Conservation (phyloP, 75 land plant genomes). For the Gnetum montanum region DNA sequence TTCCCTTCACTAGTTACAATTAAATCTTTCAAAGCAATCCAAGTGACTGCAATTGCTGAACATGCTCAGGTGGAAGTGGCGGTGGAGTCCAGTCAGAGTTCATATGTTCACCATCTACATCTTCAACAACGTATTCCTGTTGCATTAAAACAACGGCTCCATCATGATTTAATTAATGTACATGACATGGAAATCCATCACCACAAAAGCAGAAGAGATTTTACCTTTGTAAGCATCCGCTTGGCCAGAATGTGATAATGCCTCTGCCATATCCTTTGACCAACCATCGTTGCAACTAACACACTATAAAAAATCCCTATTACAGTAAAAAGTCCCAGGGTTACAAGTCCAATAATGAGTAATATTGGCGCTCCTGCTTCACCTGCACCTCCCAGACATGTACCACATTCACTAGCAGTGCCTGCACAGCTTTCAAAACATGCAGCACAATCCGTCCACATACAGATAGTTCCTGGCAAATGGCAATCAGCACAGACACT, state of each 20-base stretch:
- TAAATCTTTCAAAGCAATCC: constrained; percentile 55
- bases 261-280: constrained; percentile 93
- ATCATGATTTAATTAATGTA: neutral
- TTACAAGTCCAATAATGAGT: constrained; percentile 74
- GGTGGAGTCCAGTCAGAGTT: constrained; percentile 80
- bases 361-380: constrained; percentile 88
- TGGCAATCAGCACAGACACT: constrained; percentile 95
- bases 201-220: neutral
- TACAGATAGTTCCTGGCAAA: constrained; percentile 89
- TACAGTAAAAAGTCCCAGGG: constrained; percentile 76
- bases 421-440: constrained; percentile 92
- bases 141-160: neutral
- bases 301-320: constrained; percentile 95
- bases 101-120: constrained; percentile 72
- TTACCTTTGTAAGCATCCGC: constrained; percentile 91
- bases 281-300: constrained; percentile 93
- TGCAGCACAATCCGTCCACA: constrained; percentile 97
- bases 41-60: constrained; percentile 81
- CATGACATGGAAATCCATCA: neutral
- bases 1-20: too few relatives aligned
- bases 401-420: constrained; percentile 76
- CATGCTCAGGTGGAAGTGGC: constrained; percentile 79
- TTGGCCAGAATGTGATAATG: constrained; percentile 96
- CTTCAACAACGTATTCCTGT: constrained; percentile 96
- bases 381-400: constrained; percentile 86